Base-by-base conservation (phyloP, 1,284 basidiomycete genomes). In the Amylostereum chailletii region DNA sequence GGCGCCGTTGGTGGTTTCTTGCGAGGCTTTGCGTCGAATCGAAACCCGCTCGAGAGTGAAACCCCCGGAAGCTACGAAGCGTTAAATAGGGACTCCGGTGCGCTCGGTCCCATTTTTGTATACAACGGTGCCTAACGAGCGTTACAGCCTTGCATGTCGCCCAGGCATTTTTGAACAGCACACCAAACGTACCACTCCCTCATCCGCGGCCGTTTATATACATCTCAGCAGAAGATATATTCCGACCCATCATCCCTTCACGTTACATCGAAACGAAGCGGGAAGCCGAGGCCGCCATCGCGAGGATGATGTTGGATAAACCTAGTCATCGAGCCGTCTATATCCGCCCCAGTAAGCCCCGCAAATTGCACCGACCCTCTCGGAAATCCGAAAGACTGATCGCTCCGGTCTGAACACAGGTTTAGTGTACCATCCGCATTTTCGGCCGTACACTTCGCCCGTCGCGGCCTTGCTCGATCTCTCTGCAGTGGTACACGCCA, bases 341-440 rank as follows among this genome's bases (percentile, higher is more conserved):
- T 67, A 76, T 94, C 55, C 76, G 92, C 53, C 94, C 92, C 43
- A 90, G 91, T 93, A 63, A 60, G 85, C 73, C 5, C 19, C 19
- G 19, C 19, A 19, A 19, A 19, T 19, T 19, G 19, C 19, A 19
- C 19, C 19, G 19, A 19, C 19, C 19, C 19, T 19, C 19, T 19
- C 19, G 19, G 19, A 19, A 19, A 19, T 19, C 19, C 19, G 19
- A 19, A 19, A 19, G 19, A 19, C 19, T 19, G 19, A 19, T 19
- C 19, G 19, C 19, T 19, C 19, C 19, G 19, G 19, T 19, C 19
- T 53, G 52, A 39, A 40, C 34, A 44, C 62, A 89, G 94, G 94
- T 54, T 72, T 99, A 48, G 92, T 99, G 63, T 98, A 98, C 68
- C 94, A 98, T 62, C 89, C 95, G 4, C 93, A 97, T 66, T 76